Evolutionary conservation across 2,329 filamentous ascomycete species (phyloP).

Genomic region (Xylaria arbuscula): DNA sequence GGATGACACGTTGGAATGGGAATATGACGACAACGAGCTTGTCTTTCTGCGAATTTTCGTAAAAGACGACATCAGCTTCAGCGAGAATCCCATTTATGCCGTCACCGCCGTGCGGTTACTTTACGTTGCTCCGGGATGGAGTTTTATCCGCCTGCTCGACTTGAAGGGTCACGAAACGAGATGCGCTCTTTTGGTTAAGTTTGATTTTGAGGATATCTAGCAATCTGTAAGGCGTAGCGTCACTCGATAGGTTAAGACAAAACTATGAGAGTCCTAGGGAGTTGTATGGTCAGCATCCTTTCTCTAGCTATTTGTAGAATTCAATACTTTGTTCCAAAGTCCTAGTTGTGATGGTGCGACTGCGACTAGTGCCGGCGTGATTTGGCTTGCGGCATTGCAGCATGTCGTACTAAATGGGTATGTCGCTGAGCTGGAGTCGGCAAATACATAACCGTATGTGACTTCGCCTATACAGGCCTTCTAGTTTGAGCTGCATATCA

Average conservation of each 20-base stretch:
- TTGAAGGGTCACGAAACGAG: slow-evolving; percentile 72
- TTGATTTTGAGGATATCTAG: slow-evolving; percentile 62
- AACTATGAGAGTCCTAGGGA: not conserved
- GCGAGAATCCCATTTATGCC: slow-evolving; percentile 70
- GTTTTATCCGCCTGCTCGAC: slow-evolving; percentile 73
- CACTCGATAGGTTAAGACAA: not conserved
- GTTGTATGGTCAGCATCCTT: not conserved
- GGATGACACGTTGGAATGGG: slow-evolving; percentile 75
- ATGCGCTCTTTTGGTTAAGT: slow-evolving; percentile 70
- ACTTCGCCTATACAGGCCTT: not conserved
- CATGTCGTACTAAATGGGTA: too few relatives aligned
- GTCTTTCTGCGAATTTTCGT: slow-evolving; percentile 72
- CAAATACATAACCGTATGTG: not conserved
- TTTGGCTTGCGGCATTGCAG: too few relatives aligned
- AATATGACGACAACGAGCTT: slow-evolving; percentile 74
- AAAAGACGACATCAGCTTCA: slow-evolving; percentile 74
- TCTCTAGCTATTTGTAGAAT: too few relatives aligned
- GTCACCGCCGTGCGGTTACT: slow-evolving; percentile 68
- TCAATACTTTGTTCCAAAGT: too few relatives aligned
- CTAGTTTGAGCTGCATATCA: not conserved
- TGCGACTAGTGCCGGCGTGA: not conserved
- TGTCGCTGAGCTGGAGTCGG: too few relatives aligned
- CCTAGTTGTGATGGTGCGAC: too few relatives aligned
- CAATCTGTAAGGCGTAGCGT: not conserved
- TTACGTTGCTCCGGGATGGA: slow-evolving; percentile 63